phyloP scores from a whole-genome alignment of 2,329 filamentous ascomycete genomes.

The Fusarium lateritium region DNA sequence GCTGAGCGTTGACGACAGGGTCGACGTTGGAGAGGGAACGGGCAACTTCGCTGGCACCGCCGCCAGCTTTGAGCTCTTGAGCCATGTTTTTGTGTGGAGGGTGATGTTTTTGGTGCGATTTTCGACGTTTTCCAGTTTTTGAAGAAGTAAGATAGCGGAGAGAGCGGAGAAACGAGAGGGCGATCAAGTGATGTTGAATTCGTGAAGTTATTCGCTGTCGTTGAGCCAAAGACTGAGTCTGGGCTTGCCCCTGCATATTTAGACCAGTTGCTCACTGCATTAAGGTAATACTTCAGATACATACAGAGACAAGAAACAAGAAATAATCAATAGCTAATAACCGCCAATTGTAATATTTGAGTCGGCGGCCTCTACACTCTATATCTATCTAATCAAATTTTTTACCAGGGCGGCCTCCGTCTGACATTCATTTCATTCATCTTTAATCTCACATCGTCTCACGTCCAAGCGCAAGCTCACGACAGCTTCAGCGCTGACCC shows the following conservation, averaged over 20 bases:
- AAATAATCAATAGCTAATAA: neutral
- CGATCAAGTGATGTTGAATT: slow-evolving; percentile 36
- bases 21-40: slow-evolving; percentile 60
- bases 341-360: neutral
- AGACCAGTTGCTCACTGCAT: slow-evolving; percentile 1
- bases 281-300: neutral
- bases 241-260: slow-evolving; percentile 38
- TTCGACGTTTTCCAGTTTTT: slow-evolving; percentile 13
- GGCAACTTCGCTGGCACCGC: slow-evolving; percentile 61
- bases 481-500: slow-evolving; percentile 27
- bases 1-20: slow-evolving; percentile 57
- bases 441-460: slow-evolving; percentile 12
- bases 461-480: slow-evolving; percentile 11
- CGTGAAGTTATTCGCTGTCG: slow-evolving; percentile 44
- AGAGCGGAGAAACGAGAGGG: slow-evolving; percentile 39
- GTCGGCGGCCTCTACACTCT: neutral
- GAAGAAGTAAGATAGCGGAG: slow-evolving; percentile 20
- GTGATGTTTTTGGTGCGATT: neutral
- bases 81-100: slow-evolving; percentile 26
- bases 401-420: neutral
- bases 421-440: slow-evolving; percentile 1
- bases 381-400: neutral
- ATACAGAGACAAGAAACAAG: neutral
- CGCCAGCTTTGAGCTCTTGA: slow-evolving; percentile 59
- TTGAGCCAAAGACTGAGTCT: slow-evolving; percentile 15